These are phyloP conservation scores for Lactarius pseudohatsudake DNA, from an alignment of 768 basidiomycete species.

Conservation along the genomic window DNA sequence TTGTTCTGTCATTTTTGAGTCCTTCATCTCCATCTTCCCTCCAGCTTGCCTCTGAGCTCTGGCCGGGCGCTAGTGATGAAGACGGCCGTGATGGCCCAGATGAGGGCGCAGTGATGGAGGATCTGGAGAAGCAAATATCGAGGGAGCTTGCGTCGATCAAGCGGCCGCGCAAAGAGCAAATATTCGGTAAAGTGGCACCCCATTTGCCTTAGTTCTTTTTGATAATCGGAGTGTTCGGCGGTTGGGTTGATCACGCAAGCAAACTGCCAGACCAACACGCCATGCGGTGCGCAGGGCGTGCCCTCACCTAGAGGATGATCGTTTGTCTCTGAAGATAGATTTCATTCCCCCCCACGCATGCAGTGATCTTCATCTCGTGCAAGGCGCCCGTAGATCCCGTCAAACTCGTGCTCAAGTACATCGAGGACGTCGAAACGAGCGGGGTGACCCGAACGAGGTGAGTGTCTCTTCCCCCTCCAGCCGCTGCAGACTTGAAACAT, in stretches of 20 bases:
- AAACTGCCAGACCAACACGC: slow-evolving; percentile 77
- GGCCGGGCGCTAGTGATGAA: slow-evolving; percentile 46
- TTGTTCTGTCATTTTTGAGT: background rate
- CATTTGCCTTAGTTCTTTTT: background rate
- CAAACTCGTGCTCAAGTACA: slow-evolving; percentile 59
- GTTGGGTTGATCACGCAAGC: slow-evolving; percentile 46
- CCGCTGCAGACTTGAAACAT: background rate
- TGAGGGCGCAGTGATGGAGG: slow-evolving; percentile 43
- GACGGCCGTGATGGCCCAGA: slow-evolving; percentile 31
- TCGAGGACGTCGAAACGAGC: slow-evolving; percentile 59
- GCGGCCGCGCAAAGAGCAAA: slow-evolving; percentile 57
- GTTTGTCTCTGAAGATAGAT: background rate
- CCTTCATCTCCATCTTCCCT: background rate
- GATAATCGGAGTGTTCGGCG: background rate
- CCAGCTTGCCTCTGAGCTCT: slow-evolving; percentile 69
- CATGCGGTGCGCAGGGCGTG: slow-evolving; percentile 56
- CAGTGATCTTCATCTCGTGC: slow-evolving; percentile 81
- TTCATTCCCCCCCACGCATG: background rate
- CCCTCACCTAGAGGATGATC: slow-evolving; percentile 14
- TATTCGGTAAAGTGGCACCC: slow-evolving; percentile 55
- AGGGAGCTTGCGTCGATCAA: slow-evolving; percentile 73
- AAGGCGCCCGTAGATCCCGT: slow-evolving; percentile 78
- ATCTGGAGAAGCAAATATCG: slow-evolving; percentile 69
- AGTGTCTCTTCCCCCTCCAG: slow-evolving; percentile 2
- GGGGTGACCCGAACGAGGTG: slow-evolving; percentile 69